Evolutionary conservation across 345 rosid genomes (phyloP), one percentile per base, ranked within the genome.

Genomic region (Laguncularia racemosa): DNA sequence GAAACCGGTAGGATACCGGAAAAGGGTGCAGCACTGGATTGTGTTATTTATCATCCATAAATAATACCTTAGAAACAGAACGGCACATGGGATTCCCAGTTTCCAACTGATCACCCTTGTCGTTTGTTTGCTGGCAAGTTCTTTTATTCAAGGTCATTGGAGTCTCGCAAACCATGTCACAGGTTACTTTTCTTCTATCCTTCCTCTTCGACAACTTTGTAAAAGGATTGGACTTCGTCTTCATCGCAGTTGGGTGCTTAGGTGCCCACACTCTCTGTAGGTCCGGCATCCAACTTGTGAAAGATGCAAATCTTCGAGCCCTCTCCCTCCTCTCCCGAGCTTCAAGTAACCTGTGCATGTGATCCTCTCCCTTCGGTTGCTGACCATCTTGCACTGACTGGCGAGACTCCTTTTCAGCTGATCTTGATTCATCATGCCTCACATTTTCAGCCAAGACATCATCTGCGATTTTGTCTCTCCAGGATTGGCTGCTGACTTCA

Each of bases 231-330:
- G 71, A 48, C 70, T 66, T 77, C 13, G 20, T 38, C 58, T 77
- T 81, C 62, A 9, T 53, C 6, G 79, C 49, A 47, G 63, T 71
- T 0, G 53, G 61, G 61, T 79, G 88, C 76, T 85, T 89, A 18
- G 97, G 92, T 23, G 90, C 96, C 96, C 97, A 93, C 50, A 93
- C 96, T 73, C 88, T 78, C 69, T 75, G 89, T 63, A 93, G 77
- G 74, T 93, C 91, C 16, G 96, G 97, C 71, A 71, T 72, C 89
- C 96, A 79, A 57, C 88, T 93, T 14, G 93, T 80, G 72, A 81
- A 84, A 53, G 91, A 83, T 50, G 95, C 76, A 66, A 87, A 82
- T 51, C 90, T 79, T 56, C 84, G 71, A 61, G 95, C 97, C 69
- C 96, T 74, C 69, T 89, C 89, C 71, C 97, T 85, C 67, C 73